Percentiles rank a stretch among this genome's conserved stretches.
These are phyloP conservation scores for Lotus japonicus DNA, from an alignment of 306 rosid species.

Conservation along the genomic window DNA sequence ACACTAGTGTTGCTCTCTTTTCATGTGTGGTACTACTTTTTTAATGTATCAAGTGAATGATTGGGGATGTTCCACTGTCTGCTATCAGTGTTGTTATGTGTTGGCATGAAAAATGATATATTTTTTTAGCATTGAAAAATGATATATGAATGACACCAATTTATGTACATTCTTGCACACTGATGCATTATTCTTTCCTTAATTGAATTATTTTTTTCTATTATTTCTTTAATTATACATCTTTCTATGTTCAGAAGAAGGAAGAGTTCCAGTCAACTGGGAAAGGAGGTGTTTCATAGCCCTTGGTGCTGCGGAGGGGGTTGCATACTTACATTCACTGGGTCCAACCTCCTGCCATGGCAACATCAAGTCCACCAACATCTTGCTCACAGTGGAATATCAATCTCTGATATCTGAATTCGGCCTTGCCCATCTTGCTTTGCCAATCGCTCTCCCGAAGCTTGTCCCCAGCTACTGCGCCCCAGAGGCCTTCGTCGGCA, in stretches of 20 bases:
- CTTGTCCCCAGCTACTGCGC: slow-evolving; percentile 80
- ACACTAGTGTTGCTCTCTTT: not conserved
- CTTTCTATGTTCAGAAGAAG: slow-evolving; percentile 34
- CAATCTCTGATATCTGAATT: slow-evolving; percentile 74
- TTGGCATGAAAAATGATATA: no score
- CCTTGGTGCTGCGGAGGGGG: slow-evolving; percentile 70
- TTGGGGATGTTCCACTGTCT: slow-evolving; percentile 29
- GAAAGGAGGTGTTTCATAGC: slow-evolving; percentile 80
- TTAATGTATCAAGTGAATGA: slow-evolving; percentile 12
- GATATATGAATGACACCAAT: no score
- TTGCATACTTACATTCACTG: slow-evolving; percentile 64
- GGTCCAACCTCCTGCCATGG: slow-evolving; percentile 66
- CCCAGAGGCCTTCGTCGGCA: slow-evolving; percentile 70
- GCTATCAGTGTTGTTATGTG: no score
- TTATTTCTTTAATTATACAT: not conserved
- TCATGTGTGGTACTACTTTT: slow-evolving; percentile 2
- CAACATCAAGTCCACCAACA: slow-evolving; percentile 78
- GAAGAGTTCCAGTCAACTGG: slow-evolving; percentile 85
- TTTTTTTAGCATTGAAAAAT: no score
- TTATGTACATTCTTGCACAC: no score
- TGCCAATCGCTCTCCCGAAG: slow-evolving; percentile 54
- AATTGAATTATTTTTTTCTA: not conserved
- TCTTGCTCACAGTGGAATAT: slow-evolving; percentile 60
- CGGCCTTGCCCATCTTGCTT: slow-evolving; percentile 71
- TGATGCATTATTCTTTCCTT: no score